Evolutionary conservation across 441 rosid genomes (phyloP).

Genomic region (Flueggea neowawraea): DNA sequence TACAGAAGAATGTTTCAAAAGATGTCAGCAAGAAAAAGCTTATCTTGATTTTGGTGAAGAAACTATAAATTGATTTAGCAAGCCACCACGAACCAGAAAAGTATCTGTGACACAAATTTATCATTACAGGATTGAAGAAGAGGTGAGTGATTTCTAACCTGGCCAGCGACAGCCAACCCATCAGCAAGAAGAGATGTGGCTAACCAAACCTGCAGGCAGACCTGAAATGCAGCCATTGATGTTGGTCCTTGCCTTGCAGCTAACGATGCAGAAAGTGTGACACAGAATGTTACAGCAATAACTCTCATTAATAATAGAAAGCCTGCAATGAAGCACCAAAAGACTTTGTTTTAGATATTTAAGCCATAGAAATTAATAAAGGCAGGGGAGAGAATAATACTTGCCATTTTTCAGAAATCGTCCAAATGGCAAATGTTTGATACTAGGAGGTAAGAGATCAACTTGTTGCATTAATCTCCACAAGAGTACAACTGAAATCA

Average conservation of each 20-base stretch:
- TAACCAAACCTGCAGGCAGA: conserved; percentile 96
- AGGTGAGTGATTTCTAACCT: conserved; percentile 41
- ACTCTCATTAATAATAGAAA: conserved; percentile 82
- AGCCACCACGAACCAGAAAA: too few relatives aligned
- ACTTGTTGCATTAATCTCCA: conserved; percentile 70
- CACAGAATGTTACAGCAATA: conserved; percentile 81
- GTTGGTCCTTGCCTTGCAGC: conserved; percentile 86
- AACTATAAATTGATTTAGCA: too few relatives aligned
- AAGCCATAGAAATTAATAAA: neutral
- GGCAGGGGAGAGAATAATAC: neutral
- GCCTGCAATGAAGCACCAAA: conserved; percentile 35
- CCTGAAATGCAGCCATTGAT: conserved; percentile 94
- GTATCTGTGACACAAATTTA: too few relatives aligned
- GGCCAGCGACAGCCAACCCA: conserved; percentile 93
- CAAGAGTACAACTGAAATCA: conserved; percentile 70
- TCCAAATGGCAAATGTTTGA: conserved; percentile 55
- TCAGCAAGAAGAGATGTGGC: conserved; percentile 94
- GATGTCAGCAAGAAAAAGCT: too few relatives aligned
- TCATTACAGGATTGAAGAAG: too few relatives aligned
- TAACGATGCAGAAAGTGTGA: conserved; percentile 89
- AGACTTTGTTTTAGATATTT: neutral
- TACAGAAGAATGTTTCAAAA: too few relatives aligned
- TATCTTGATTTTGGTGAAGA: too few relatives aligned
- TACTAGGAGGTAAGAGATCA: conserved; percentile 57
- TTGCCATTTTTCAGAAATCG: conserved; percentile 77